phyloP scores from a whole-genome alignment of 2,329 filamentous ascomycete species.

The Neoascochyta sp. region DNA sequence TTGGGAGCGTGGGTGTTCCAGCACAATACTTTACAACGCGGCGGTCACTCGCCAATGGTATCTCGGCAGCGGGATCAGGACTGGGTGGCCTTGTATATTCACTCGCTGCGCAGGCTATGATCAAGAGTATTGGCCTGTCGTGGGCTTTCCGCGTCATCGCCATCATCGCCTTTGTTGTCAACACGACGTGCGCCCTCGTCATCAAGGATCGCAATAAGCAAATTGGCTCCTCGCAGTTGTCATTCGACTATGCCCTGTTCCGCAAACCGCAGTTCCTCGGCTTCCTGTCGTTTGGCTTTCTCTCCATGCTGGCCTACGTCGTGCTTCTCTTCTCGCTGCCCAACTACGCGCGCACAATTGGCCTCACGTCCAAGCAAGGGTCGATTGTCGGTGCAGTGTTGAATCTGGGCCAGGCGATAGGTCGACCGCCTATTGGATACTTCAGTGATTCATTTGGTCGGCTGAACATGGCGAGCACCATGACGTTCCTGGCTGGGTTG shows the following conservation, averaged over 20 bases:
- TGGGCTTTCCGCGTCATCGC: constrained; percentile 67
- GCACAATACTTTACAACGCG: constrained; percentile 71
- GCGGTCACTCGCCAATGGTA: constrained; percentile 66
- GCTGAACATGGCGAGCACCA: constrained; percentile 66
- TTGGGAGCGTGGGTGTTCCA: constrained; percentile 62
- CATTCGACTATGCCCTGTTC: constrained; percentile 54
- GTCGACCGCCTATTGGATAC: constrained; percentile 68
- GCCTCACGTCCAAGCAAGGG: constrained; percentile 63
- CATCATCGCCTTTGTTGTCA: constrained; percentile 61
- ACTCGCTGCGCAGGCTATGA: constrained; percentile 65
- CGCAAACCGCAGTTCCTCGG: constrained; percentile 60
- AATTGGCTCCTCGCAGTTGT: constrained; percentile 61
- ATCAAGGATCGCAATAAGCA: constrained; percentile 69
- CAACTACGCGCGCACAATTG: constrained; percentile 67
- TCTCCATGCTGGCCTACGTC: constrained; percentile 70
- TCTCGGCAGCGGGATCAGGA: constrained; percentile 66
- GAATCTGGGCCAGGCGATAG: constrained; percentile 64
- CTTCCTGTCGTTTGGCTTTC: constrained; percentile 64
- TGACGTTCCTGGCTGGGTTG: constrained; percentile 62
- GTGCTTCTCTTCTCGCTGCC: constrained; percentile 74
- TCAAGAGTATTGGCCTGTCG: constrained; percentile 57
- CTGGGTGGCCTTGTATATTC: constrained; percentile 71
- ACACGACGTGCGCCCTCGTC: constrained; percentile 60
- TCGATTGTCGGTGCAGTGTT: constrained; percentile 69
- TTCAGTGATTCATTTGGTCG: constrained; percentile 67